phyloP scores from a whole-genome alignment of 129 eudicot species.

The Oenanthe sinensis region DNA sequence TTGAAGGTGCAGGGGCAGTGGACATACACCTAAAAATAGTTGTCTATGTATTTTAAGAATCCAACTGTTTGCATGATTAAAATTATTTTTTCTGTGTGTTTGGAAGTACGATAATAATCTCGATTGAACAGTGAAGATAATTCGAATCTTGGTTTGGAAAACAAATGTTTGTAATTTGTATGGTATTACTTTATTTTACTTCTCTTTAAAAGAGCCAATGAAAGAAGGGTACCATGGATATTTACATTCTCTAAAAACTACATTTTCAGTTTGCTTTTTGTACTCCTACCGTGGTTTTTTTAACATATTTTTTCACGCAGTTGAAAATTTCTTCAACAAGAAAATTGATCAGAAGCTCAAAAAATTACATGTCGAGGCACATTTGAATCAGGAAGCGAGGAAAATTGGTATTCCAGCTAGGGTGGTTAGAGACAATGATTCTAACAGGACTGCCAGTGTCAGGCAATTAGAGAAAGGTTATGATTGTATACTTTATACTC shows the following conservation, averaged over 20 bases:
- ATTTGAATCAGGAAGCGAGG: constrained; percentile 4
- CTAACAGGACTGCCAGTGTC: neutral
- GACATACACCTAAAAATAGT: neutral
- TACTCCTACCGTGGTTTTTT: neutral
- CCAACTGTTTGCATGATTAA: neutral
- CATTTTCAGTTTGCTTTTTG: neutral
- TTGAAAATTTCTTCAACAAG: constrained; percentile 33
- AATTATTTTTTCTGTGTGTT: neutral
- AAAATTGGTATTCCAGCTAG: constrained; percentile 4
- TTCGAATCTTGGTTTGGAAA: neutral
- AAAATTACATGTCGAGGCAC: constrained; percentile 4
- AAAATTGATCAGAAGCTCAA: constrained; percentile 5
- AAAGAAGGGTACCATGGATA: neutral
- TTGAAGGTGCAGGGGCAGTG: neutral
- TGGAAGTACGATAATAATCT: neutral
- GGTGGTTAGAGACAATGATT: constrained; percentile 9
- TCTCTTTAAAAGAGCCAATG: neutral
- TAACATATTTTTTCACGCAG: constrained; percentile 27
- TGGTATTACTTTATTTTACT: neutral
- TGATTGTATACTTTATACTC: neutral
- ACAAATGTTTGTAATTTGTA: neutral
- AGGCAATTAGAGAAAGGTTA: constrained; percentile 10
- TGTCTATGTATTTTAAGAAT: neutral
- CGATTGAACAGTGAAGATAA: neutral
- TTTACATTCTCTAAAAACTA: neutral